Evolutionary conservation across 352 stramenopile genomes (phyloP).

Genomic region (Pythium aquatile): DNA sequence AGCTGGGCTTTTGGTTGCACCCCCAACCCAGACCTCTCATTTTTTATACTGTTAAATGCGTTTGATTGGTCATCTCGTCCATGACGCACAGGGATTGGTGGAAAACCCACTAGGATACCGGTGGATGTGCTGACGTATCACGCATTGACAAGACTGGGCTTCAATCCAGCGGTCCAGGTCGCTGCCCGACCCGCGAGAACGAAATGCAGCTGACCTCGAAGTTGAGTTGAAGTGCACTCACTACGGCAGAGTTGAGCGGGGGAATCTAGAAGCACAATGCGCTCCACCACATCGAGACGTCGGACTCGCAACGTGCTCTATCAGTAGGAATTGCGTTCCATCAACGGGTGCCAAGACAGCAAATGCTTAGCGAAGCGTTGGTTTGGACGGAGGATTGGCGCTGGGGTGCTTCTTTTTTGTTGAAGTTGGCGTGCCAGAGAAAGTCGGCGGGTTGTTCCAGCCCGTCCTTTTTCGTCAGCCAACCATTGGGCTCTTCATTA

Average conservation of each 20-base stretch:
- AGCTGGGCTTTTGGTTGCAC: not conserved
- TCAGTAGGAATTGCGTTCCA: too few relatives aligned
- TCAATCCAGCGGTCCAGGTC: slow-evolving; percentile 1
- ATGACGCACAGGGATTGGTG: not conserved
- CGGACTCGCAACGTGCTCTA: too few relatives aligned
- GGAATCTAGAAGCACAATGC: not conserved
- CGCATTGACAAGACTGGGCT: not conserved
- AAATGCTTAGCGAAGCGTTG: too few relatives aligned
- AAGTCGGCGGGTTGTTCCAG: slow-evolving; percentile 14
- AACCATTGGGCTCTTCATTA: slow-evolving; percentile 20
- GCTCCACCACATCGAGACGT: not conserved
- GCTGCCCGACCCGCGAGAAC: slow-evolving; percentile 1
- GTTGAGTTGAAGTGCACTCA: slow-evolving; percentile 3
- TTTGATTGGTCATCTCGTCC: not conserved
- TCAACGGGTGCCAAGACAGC: too few relatives aligned
- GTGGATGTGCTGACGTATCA: slow-evolving; percentile 1
- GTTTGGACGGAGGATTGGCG: not conserved
- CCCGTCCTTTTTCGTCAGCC: slow-evolving; percentile 23
- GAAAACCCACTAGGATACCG: not conserved
- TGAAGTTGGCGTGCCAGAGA: slow-evolving; percentile 57
- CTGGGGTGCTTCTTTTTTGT: slow-evolving; percentile 52
- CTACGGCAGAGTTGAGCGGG: not conserved
- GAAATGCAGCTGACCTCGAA: slow-evolving; percentile 6
- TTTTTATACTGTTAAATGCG: not conserved
- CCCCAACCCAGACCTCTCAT: not conserved